Evolutionary conservation across 495 filamentous ascomycete species (phyloP), one percentile per base, ranked within the genome.

Genomic region (Hyaloscypha hepaticicola): DNA sequence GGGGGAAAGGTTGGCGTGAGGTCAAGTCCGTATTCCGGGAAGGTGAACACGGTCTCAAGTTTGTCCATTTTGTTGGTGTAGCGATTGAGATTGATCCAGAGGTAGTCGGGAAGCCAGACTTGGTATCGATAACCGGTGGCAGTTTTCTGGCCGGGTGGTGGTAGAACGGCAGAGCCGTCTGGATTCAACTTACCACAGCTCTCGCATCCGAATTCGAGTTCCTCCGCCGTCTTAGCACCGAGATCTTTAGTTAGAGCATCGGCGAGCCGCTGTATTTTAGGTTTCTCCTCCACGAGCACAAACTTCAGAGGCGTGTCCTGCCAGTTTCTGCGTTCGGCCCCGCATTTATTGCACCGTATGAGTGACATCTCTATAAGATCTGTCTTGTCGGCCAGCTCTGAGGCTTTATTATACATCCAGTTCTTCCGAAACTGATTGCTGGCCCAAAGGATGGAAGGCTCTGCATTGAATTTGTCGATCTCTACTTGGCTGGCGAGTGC

Each of bases 1-100:
- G 38, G 58, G 25, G 22, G 14, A 9, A 49, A 60, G 38, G 25
- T 16, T 5, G n/a, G 5, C 16, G 26, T 57, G 21, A 65, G 57
- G 49, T 63, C 69, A 67, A 70, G 75, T 2, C 45, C 60, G 3
- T 59, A 48, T 56, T 65, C 69, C 29, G 75, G 70, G 34, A 76
- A 75, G 60, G 76, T 69, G 33, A 70, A 53, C 0, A 25, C 11
- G 16, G 50, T 53, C 5, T 53, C 14, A 16, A 53, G 11, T 26
- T 53, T 27, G 33, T 21, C 16, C 7, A 27, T 58, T 1, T 58
- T 27, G 3, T 41, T 38, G 29, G 8, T 51, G 25, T 56, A 58
- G 19, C 66, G 64, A 6, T 26, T 51, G 14, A 69, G 22, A 16
- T 58, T 21, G 24, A 65, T 61, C 9, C 25, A 21, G 1, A 65